These are phyloP conservation scores for Talaromyces sp. DNA, from an alignment of 2,329 filamentous ascomycete species.

Conservation along the genomic window DNA sequence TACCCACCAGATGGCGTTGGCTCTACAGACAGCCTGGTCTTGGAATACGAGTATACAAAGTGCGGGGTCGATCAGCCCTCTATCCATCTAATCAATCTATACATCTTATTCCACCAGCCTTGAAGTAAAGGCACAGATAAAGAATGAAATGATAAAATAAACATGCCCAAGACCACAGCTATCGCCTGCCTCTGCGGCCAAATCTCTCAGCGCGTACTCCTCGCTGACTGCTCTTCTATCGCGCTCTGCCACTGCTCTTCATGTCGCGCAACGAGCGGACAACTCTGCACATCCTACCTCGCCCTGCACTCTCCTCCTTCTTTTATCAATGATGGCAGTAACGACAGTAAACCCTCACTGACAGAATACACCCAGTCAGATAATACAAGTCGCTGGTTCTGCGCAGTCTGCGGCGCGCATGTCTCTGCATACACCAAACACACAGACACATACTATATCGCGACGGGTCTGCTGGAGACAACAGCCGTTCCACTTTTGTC, in stretches of 20 bases:
- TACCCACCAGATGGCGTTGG: background rate
- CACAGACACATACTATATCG: conserved; percentile 24
- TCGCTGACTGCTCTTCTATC: conserved; percentile 17
- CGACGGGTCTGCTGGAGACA: conserved; percentile 24
- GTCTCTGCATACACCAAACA: conserved; percentile 24
- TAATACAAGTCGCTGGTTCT: conserved; percentile 42
- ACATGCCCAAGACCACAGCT: background rate
- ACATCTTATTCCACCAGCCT: no score
- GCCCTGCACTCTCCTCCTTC: conserved; percentile 29
- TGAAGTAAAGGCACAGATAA: no score
- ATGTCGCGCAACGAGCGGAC: conserved; percentile 46
- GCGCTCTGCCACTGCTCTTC: conserved; percentile 48
- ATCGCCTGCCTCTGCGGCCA: conserved; percentile 26
- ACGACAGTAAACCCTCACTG: conserved; percentile 26
- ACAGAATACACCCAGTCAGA: conserved; percentile 40
- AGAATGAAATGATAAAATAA: background rate
- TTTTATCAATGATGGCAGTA: background rate
- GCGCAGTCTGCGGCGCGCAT: conserved; percentile 46
- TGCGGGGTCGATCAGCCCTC: background rate
- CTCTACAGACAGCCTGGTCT: background rate
- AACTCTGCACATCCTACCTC: conserved; percentile 41
- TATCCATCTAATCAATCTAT: background rate
- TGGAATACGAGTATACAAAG: background rate
- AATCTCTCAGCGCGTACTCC: conserved; percentile 17
- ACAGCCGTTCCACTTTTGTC: conserved; percentile 9